phyloP scores from a whole-genome alignment of 495 filamentous ascomycete species.

The Penicillium cosmopolitanum region DNA sequence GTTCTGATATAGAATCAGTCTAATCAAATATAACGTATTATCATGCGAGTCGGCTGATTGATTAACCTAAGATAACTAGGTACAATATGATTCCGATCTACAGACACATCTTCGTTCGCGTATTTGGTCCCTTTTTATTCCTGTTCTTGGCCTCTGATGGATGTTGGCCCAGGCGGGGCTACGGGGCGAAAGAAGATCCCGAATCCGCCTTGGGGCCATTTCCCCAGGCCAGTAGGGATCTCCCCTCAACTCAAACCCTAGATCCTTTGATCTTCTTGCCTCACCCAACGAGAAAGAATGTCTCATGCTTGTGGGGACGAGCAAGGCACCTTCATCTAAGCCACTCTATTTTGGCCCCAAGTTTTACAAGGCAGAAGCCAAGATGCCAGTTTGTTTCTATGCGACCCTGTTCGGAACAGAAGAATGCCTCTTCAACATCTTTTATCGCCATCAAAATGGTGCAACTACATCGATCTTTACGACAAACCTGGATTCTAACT shows the following conservation, averaged over 20 bases:
- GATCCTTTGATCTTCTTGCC: background rate
- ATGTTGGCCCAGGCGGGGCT: no score
- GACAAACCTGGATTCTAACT: slow-evolving; percentile 10
- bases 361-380: background rate
- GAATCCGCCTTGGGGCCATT: background rate
- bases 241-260: background rate
- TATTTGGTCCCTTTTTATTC: no score
- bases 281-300: background rate
- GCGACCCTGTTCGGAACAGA: background rate
- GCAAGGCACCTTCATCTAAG: background rate
- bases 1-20: no score
- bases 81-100: no score
- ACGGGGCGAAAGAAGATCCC: background rate
- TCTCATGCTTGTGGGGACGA: background rate
- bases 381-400: no score
- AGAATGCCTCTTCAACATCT: background rate
- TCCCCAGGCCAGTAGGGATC: background rate
- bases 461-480: slow-evolving; percentile 25
- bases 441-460: background rate
- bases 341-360: background rate
- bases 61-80: no score
- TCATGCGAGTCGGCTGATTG: no score
- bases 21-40: no score
- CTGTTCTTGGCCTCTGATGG: no score
- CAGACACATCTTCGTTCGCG: no score